Evolutionary conservation across 495 filamentous ascomycete species (phyloP).

Genomic region (Pyrenula aspistea): DNA sequence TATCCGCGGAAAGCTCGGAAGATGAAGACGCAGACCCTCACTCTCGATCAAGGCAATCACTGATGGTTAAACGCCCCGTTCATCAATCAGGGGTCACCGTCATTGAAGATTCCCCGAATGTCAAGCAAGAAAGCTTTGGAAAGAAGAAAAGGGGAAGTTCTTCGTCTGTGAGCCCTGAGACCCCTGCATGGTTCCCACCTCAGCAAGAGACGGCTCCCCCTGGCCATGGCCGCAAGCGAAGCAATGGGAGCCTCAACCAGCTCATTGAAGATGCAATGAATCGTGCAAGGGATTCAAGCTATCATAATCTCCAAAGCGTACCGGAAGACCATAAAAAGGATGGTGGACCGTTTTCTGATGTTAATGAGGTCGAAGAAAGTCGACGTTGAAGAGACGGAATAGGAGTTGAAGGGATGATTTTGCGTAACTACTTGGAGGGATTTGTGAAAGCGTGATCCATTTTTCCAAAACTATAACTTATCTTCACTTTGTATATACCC

Average conservation of each 20-base stretch:
- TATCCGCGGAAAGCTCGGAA: constrained; percentile 28
- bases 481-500: background rate
- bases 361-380: constrained; percentile 37
- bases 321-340: constrained; percentile 13
- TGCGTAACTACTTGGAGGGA: too few species aligned
- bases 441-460: background rate
- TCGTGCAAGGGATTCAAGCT: constrained; percentile 9
- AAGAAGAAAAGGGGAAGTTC: constrained; percentile 18
- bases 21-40: constrained; percentile 18
- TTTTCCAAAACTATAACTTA: too few species aligned
- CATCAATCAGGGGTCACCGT: constrained; percentile 25
- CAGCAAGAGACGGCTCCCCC: background rate
- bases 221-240: background rate
- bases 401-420: background rate
- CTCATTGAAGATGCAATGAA: constrained; percentile 10
- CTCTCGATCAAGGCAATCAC: constrained; percentile 1
- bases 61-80: constrained; percentile 1
- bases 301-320: constrained; percentile 1
- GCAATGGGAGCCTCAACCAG: constrained; percentile 6
- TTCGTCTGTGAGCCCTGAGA: background rate
- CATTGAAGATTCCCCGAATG: constrained; percentile 33
- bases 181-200: background rate
- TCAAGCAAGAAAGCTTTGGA: constrained; percentile 45
- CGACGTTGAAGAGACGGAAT: constrained; percentile 3
- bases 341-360: constrained; percentile 27